Percentiles rank a stretch among this genome's conserved stretches.
These are phyloP conservation scores for Tricholomella constricta DNA, from an alignment of 768 basidiomycete genomes.

Conservation along the genomic window DNA sequence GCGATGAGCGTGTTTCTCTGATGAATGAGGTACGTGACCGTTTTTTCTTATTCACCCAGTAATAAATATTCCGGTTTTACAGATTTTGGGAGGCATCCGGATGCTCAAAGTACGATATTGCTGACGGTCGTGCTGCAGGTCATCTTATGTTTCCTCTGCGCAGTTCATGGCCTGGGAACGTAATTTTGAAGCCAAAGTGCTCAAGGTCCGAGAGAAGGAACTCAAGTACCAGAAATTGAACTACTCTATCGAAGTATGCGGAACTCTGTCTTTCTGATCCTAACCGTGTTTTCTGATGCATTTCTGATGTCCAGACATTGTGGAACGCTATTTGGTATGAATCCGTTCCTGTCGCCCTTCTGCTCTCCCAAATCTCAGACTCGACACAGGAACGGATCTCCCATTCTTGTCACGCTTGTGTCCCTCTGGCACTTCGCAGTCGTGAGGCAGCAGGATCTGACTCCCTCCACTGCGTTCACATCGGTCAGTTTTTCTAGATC, in stretches of 20 bases:
- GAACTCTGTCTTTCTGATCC: not conserved
- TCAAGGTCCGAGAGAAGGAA: conserved; percentile 77
- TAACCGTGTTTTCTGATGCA: not conserved
- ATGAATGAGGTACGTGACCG: conserved; percentile 69
- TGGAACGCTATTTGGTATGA: conserved; percentile 51
- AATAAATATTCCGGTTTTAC: not conserved
- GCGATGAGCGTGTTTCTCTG: conserved; percentile 85
- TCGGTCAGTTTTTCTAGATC: conserved; percentile 45
- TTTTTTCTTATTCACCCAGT: not conserved
- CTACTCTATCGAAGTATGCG: conserved; percentile 76
- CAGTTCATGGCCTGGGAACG: conserved; percentile 96
- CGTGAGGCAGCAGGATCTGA: conserved; percentile 64
- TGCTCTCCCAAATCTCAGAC: conserved; percentile 5
- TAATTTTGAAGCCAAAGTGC: conserved; percentile 76
- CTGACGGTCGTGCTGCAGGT: conserved; percentile 1
- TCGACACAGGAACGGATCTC: conserved; percentile 58
- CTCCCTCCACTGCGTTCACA: conserved; percentile 86
- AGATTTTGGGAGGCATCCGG: conserved; percentile 86
- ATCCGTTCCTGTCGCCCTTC: not conserved
- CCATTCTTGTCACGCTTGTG: conserved; percentile 60
- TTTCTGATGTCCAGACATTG: conserved; percentile 31
- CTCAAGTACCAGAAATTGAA: conserved; percentile 83
- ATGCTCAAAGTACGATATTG: conserved; percentile 69
- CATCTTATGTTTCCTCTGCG: not conserved
- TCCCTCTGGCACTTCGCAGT: conserved; percentile 77